A percentile compares a stretch with the other conserved stretches of the same genome.
These are phyloP conservation scores for Penicillium nucicola DNA, from an alignment of 495 filamentous ascomycete species.

Conservation along the genomic window DNA sequence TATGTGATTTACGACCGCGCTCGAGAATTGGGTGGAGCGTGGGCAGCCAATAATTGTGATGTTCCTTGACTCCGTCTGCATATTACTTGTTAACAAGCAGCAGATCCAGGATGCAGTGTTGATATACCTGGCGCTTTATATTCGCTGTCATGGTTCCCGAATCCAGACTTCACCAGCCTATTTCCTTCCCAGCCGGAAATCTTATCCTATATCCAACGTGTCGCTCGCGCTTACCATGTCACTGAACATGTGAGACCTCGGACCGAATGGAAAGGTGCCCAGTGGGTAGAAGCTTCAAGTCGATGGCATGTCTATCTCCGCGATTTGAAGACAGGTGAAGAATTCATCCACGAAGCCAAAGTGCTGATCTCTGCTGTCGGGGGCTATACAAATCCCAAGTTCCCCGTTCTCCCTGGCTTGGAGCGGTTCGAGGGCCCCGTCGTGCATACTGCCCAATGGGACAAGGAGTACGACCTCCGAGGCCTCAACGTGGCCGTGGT, in stretches of 20 bases:
- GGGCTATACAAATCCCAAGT: slow-evolving; percentile 29
- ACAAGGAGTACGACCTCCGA: slow-evolving; percentile 46
- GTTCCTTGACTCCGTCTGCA: not conserved
- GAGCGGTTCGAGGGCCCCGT: slow-evolving; percentile 48
- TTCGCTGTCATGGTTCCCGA: slow-evolving; percentile 26
- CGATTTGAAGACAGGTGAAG: slow-evolving; percentile 4
- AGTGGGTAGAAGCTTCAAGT: slow-evolving; percentile 4
- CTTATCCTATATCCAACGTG: slow-evolving; percentile 1
- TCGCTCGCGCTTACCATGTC: slow-evolving; percentile 2
- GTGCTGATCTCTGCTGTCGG: slow-evolving; percentile 44
- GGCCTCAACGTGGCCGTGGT: slow-evolving; percentile 56
- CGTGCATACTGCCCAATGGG: slow-evolving; percentile 58
- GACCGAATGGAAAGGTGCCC: slow-evolving; percentile 6
- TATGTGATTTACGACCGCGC: slow-evolving; percentile 27
- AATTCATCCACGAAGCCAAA: slow-evolving; percentile 30
- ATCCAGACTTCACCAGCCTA: slow-evolving; percentile 19
- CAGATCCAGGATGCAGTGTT: slow-evolving; percentile 26
- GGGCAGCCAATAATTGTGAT: slow-evolving; percentile 25
- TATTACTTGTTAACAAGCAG: not conserved
- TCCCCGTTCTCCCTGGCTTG: slow-evolving; percentile 42
- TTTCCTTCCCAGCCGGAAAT: slow-evolving; percentile 21
- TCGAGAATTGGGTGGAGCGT: slow-evolving; percentile 22
- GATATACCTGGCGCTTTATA: slow-evolving; percentile 28
- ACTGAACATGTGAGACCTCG: not conserved
- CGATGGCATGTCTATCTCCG: slow-evolving; percentile 7